phyloP scores from a whole-genome alignment of 2,329 filamentous ascomycete species.

The Pseudogymnoascus sp. region DNA sequence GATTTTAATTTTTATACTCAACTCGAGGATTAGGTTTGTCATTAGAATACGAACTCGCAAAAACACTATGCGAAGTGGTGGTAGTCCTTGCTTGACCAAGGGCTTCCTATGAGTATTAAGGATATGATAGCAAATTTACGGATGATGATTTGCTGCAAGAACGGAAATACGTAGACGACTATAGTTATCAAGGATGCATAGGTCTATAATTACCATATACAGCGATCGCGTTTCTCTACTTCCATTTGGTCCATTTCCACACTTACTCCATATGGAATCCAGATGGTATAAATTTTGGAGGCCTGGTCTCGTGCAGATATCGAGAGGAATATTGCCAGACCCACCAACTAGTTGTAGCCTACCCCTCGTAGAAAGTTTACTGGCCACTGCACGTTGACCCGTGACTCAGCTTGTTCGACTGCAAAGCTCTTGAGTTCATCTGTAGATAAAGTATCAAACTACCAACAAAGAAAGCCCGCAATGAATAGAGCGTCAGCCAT shows the following conservation, averaged over 20 bases:
- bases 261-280: constrained; percentile 15
- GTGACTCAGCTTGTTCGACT: neutral
- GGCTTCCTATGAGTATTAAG: neutral
- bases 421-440: neutral
- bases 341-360: constrained; percentile 24
- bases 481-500: neutral
- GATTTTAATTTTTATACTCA: neutral
- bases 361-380: constrained; percentile 24
- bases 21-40: neutral
- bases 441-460: neutral
- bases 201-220: neutral
- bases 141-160: too few species aligned
- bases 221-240: neutral
- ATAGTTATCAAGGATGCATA: neutral
- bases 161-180: too few species aligned
- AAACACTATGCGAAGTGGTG: neutral
- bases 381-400: constrained; percentile 15
- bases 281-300: constrained; percentile 24
- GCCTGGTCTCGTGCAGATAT: constrained; percentile 18
- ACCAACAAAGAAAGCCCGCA: constrained; percentile 9
- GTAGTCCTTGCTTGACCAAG: neutral
- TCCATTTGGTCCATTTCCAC: neutral
- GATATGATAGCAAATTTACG: neutral
- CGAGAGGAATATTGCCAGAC: constrained; percentile 13
- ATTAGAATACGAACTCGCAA: neutral